Evolutionary conservation across 2,329 filamentous ascomycete genomes (phyloP).

Genomic region (Penicillium digitatum): DNA sequence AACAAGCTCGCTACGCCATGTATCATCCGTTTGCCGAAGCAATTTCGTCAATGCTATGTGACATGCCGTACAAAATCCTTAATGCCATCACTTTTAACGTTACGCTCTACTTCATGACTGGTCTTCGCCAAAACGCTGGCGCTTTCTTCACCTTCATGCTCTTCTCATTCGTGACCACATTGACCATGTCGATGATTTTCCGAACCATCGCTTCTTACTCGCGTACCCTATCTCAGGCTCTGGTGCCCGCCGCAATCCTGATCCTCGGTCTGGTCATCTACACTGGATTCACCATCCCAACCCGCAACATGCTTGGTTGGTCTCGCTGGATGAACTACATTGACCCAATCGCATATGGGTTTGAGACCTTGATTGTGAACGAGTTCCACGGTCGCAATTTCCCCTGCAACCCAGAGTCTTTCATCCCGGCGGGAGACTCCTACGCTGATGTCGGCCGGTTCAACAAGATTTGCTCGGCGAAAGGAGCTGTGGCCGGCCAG

Average conservation of each 20-base stretch:
- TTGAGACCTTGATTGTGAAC: conserved; percentile 46
- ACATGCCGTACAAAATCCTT: conserved; percentile 71
- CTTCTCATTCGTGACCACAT: conserved; percentile 66
- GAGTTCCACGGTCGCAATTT: conserved; percentile 69
- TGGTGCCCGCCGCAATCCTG: conserved; percentile 4
- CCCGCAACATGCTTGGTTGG: conserved; percentile 9
- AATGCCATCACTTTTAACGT: conserved; percentile 75
- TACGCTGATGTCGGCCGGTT: conserved; percentile 35
- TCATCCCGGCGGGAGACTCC: conserved; percentile 41
- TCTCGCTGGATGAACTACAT: conserved; percentile 11
- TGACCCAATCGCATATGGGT: conserved; percentile 8
- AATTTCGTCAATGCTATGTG: conserved; percentile 19
- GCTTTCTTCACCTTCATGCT: conserved; percentile 84
- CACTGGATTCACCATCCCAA: conserved; percentile 7
- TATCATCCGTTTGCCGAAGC: conserved; percentile 23
- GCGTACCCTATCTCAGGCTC: conserved; percentile 56
- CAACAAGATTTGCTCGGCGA: conserved; percentile 55
- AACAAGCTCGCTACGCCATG: conserved; percentile 28
- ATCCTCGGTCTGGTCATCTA: conserved; percentile 8
- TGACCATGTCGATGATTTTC: conserved; percentile 84
- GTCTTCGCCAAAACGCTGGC: conserved; percentile 67
- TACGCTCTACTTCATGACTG: conserved; percentile 80
- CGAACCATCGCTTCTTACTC: conserved; percentile 71
- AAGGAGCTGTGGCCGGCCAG: conserved; percentile 56
- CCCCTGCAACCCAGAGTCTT: conserved; percentile 29